These are phyloP conservation scores for Jamesozyma rosinii DNA, from an alignment of 805 yeast genomes.

Conservation along the genomic window DNA sequence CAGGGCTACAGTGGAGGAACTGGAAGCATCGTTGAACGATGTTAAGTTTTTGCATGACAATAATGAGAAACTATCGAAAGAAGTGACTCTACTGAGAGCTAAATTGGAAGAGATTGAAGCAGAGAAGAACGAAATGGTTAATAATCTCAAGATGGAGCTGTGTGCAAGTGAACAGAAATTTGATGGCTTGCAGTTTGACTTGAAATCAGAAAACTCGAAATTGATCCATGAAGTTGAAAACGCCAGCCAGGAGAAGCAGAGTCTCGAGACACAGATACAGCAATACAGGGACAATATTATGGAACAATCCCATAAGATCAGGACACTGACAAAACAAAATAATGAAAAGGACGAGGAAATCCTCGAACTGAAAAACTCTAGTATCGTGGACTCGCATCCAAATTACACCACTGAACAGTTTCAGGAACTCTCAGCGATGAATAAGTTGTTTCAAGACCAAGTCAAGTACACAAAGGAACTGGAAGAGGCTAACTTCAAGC, in stretches of 20 bases:
- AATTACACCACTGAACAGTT: slow-evolving; percentile 27
- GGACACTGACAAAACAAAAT: slow-evolving; percentile 14
- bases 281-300: slow-evolving; percentile 22
- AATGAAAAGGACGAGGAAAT: slow-evolving; percentile 23
- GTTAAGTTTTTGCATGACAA: slow-evolving; percentile 31
- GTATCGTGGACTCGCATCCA: slow-evolving; percentile 31
- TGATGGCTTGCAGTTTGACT: slow-evolving; percentile 32
- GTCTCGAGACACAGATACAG: slow-evolving; percentile 13
- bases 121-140: slow-evolving; percentile 22
- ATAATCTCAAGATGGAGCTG: slow-evolving; percentile 32
- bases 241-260: slow-evolving; percentile 12
- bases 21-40: slow-evolving; percentile 29
- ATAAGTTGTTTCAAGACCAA: slow-evolving; percentile 34
- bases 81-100: slow-evolving; percentile 15
- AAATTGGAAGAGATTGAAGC: slow-evolving; percentile 17
- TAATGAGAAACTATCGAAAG: slow-evolving; percentile 19
- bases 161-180: slow-evolving; percentile 23
- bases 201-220: slow-evolving; percentile 17
- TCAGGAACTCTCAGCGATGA: slow-evolving; percentile 30
- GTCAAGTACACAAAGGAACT: slow-evolving; percentile 36
- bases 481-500: slow-evolving; percentile 45
- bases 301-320: slow-evolving; percentile 16
- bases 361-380: slow-evolving; percentile 24
- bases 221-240: slow-evolving; percentile 12
- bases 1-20: slow-evolving; percentile 24